Evolutionary conservation across 2,329 filamentous ascomycete genomes (phyloP).

Genomic region (Verruconis gallopava): DNA sequence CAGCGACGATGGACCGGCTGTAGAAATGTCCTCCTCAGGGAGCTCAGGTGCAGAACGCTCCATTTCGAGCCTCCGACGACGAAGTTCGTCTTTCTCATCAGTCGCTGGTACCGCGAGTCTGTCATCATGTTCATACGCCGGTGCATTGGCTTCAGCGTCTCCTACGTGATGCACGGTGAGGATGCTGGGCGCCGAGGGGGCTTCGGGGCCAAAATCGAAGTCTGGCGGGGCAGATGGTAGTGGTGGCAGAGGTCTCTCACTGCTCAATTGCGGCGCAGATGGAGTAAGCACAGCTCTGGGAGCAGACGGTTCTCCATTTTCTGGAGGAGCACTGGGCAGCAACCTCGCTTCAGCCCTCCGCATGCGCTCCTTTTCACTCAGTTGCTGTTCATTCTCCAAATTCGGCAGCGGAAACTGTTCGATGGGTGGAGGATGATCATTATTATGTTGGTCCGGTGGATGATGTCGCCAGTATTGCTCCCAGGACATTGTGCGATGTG

Average conservation of each 20-base stretch:
- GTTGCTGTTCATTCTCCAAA: slow-evolving; percentile 39
- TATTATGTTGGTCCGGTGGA: neutral
- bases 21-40: slow-evolving; percentile 14
- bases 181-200: slow-evolving; percentile 14
- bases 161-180: neutral
- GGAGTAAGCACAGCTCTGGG: slow-evolving; percentile 20
- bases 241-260: neutral
- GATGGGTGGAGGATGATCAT: neutral
- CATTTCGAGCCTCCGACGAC: slow-evolving; percentile 32
- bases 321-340: slow-evolving; percentile 66
- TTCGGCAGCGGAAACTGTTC: slow-evolving; percentile 10
- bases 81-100: slow-evolving; percentile 73
- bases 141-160: slow-evolving; percentile 29
- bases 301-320: slow-evolving; percentile 33
- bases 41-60: slow-evolving; percentile 28
- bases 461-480: neutral
- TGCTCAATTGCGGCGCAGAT: slow-evolving; percentile 19
- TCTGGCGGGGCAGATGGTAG: slow-evolving; percentile 4
- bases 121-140: slow-evolving; percentile 17
- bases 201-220: slow-evolving; percentile 9
- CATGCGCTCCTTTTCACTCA: slow-evolving; percentile 73
- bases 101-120: slow-evolving; percentile 17
- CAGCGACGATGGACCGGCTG: neutral
- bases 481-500: neutral
- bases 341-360: slow-evolving; percentile 65